A percentile compares a stretch with the other conserved stretches of the same genome.
phyloP scores from a whole-genome alignment of 305 asterid species.

The Withania somnifera region DNA sequence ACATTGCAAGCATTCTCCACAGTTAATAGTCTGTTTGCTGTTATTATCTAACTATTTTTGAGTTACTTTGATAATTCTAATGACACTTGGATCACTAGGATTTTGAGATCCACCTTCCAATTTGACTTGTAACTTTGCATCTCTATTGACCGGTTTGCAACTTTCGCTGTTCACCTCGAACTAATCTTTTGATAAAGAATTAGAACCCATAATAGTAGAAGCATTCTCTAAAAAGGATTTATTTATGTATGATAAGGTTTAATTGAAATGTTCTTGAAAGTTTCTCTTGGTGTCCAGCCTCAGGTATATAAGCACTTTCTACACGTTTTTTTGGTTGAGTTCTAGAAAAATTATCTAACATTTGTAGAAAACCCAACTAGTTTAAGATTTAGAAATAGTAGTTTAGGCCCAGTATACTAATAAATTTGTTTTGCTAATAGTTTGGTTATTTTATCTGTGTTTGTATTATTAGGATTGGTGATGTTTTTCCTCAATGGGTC shows the following conservation, averaged over 20 bases:
- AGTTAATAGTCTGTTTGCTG: constrained; percentile 13
- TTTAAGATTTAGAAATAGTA: too few relatives aligned
- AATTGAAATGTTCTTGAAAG: constrained; percentile 13
- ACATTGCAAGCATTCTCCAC: constrained; percentile 32
- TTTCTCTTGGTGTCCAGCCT: constrained; percentile 25
- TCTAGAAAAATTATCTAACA: too few relatives aligned
- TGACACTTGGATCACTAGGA: neutral
- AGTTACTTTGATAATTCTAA: constrained; percentile 22
- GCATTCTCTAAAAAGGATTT: constrained; percentile 31
- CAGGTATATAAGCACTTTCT: constrained; percentile 60
- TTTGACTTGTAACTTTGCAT: constrained; percentile 12
- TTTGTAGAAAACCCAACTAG: too few relatives aligned
- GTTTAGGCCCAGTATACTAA: too few relatives aligned
- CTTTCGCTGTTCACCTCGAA: constrained; percentile 37
- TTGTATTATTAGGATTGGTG: too few relatives aligned
- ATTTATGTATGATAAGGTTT: constrained; percentile 26
- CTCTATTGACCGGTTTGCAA: constrained; percentile 13
- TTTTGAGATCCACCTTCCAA: constrained; percentile 16
- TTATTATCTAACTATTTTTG: constrained; percentile 27
- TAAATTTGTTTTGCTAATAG: too few relatives aligned
- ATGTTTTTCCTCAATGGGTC: too few relatives aligned
- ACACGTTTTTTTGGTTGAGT: too few relatives aligned
- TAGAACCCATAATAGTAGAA: constrained; percentile 14
- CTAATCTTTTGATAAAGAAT: constrained; percentile 32
- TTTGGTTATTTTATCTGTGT: too few relatives aligned